A percentile compares a stretch with the other conserved stretches of the same genome.
Conservation (phyloP, 257 asterid species). For the Leptodermis oblonga region DNA sequence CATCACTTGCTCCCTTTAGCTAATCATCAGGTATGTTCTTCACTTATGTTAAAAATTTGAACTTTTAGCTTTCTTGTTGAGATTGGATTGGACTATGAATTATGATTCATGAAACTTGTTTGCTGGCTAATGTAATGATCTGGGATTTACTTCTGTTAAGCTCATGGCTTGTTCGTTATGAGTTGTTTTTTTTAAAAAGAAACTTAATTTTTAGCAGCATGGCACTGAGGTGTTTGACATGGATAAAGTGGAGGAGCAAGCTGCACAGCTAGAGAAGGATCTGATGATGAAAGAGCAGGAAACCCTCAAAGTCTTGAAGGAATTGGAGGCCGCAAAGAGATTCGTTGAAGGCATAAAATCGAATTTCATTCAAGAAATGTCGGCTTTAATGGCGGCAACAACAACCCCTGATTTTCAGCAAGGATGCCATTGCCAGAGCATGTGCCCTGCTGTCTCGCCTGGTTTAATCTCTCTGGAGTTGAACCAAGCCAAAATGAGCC, state of each 20-base stretch:
- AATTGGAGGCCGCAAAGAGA: conserved; percentile 59
- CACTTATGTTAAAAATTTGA: background rate
- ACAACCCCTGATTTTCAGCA: conserved; percentile 28
- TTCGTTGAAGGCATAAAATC: conserved; percentile 53
- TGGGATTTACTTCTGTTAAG: no score
- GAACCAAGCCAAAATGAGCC: conserved; percentile 61
- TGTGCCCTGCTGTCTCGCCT: conserved; percentile 41
- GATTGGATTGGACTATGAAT: background rate
- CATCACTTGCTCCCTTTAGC: conserved; percentile 55
- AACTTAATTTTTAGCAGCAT: conserved; percentile 35
- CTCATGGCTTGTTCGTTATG: no score
- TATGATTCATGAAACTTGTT: background rate
- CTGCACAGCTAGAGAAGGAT: conserved; percentile 57
- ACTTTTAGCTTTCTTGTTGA: background rate
- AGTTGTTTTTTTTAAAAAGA: no score
- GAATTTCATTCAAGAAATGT: conserved; percentile 45
- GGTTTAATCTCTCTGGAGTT: conserved; percentile 54
- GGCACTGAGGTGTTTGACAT: conserved; percentile 29
- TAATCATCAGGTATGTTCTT: conserved; percentile 37
- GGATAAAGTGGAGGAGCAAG: conserved; percentile 57
- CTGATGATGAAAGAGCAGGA: conserved; percentile 53
- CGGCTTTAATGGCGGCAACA: conserved; percentile 40
- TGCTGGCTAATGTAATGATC: background rate
- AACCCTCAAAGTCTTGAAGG: conserved; percentile 58
- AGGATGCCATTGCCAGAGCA: conserved; percentile 23